Base-by-base conservation (phyloP, 2,329 filamentous ascomycete species). In the Dothideomycetidae sp. region DNA sequence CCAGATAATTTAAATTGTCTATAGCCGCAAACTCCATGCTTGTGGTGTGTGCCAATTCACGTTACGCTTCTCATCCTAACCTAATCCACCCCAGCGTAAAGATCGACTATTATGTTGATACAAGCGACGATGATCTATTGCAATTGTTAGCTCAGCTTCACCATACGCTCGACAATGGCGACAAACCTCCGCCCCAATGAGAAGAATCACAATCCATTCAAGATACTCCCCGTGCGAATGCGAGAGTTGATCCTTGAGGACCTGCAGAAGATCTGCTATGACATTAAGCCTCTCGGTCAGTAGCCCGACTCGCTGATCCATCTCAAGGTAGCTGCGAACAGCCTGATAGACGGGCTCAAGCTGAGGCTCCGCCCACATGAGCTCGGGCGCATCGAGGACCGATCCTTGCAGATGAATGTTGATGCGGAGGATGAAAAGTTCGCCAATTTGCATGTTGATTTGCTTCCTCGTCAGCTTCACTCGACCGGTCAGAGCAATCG, bases 381-480 rank as follows among this genome's bases (percentile, higher is more conserved):
- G 70, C 61, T 98, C 90, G 0, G 90, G 90, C 7, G 86, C 93
- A 57, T 98, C 90, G 28, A 98, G 77, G 4, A 98, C 86, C 18
- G 83, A 93, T 21, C 90, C 90, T 58, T 96, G 93, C 35, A 98
- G 71, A 61, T 98, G 92, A 53, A 98, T 96, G 58, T 90, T 94
- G 63, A 98, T 96, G 42, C 90, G 76, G 19, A 98, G 66, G 53
- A 98, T 96, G 60, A 98, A 98, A 37, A 98, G 73, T 63, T 98
- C 86, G 56, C 90, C 90, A 43, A 98, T 94, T 61, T 96, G 86
- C 86, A 96, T 96, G 66, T 96, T 96, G 67, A 98, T 94, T 56
- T 96, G 77, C 42, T 76, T 75, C 30, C 88, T 76, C 41, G 78
- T 84, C 41, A 98, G 73, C 39, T 82, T 78, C 53, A 98, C 90